Conservation (phyloP, 164 flowering plant species). For the Protea cynaroides region DNA sequence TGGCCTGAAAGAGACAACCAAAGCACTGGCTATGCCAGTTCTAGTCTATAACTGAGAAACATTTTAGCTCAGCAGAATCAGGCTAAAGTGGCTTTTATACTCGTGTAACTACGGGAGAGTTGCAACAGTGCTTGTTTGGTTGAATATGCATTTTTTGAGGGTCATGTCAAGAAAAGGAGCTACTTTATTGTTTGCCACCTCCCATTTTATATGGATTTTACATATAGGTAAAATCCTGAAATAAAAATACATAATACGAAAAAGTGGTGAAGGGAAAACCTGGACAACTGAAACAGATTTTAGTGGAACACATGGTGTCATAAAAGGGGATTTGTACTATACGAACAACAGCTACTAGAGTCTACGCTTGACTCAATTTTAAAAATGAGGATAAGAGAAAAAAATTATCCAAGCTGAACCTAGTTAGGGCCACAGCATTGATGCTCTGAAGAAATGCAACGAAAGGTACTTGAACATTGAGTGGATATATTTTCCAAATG, state of each 20-base stretch:
- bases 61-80: too few species aligned
- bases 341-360: not conserved
- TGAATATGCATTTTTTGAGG: not conserved
- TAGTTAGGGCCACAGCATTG: not conserved
- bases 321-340: not conserved
- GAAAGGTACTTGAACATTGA: not conserved
- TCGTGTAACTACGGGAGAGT: too few species aligned
- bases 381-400: not conserved
- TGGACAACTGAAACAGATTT: not conserved
- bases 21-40: not conserved
- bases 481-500: not conserved
- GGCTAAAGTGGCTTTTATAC: too few species aligned
- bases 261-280: not conserved
- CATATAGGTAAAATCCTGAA: not conserved
- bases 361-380: not conserved
- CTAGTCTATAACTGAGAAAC: not conserved
- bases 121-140: not conserved
- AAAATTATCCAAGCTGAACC: not conserved
- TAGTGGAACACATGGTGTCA: not conserved
- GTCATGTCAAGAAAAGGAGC: not conserved
- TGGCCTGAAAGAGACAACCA: not conserved
- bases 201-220: not conserved
- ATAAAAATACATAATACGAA: not conserved
- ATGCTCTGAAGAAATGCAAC: not conserved
- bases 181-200: not conserved